Evolutionary conservation across 73 alveolate species (phyloP).

Genomic region (Paraurostyla sp.): DNA sequence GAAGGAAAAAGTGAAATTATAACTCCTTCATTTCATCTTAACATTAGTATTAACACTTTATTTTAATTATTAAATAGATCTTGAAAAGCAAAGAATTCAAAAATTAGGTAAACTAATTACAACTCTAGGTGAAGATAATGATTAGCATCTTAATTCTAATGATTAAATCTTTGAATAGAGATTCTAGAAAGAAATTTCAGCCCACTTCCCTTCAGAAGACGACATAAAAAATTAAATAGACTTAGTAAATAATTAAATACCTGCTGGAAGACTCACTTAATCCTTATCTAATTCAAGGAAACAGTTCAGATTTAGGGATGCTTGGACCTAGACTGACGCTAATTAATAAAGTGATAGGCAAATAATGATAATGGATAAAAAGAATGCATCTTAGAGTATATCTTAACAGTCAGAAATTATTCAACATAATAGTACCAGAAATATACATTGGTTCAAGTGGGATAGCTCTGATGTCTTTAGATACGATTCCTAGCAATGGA

Average conservation of each 20-base stretch:
- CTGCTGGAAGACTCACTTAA: too few species aligned
- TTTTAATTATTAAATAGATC: background rate
- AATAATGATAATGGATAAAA: background rate
- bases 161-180: background rate
- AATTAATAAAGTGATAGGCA: background rate
- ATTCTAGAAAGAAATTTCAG: background rate
- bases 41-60: background rate
- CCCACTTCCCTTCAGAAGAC: background rate
- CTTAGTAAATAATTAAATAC: too few species aligned
- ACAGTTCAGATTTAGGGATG: background rate
- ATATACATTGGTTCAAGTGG: conserved; percentile 73
- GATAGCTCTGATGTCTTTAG: conserved; percentile 66
- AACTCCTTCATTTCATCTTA: background rate
- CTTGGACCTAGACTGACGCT: background rate
- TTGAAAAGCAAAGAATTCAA: conserved; percentile 2
- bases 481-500: conserved; percentile 41
- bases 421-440: background rate
- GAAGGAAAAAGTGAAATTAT: conserved; percentile 2
- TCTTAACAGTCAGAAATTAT: background rate
- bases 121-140: too few species aligned
- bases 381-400: background rate
- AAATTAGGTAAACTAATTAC: background rate
- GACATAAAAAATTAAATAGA: background rate
- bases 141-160: background rate
- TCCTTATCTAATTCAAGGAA: background rate